Evolutionary conservation across 495 filamentous ascomycete species (phyloP), one percentile per base, ranked within the genome.

Genomic region (Amniculicola lignicola): DNA sequence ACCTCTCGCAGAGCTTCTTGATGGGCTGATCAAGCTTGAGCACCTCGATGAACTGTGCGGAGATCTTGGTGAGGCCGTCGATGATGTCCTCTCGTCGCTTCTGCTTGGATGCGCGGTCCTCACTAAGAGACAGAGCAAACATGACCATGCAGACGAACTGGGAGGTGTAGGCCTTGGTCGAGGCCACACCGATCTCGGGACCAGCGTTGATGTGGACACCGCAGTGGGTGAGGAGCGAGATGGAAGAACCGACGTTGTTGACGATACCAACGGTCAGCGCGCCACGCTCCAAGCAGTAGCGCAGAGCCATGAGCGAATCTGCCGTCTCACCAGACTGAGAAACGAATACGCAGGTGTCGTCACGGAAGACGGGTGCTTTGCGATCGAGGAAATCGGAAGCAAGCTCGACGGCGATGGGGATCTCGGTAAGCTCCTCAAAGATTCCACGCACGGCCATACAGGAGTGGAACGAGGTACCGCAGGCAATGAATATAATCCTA

Each of bases 131-230:
- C 48, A 98, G 76, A 5, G 94, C 93, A 69, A 98, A 96, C 93
- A 98, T 98, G 72, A 97, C 86, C 87, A 98, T 95, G 62, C 94
- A 95, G 62, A 98, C 86, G 70, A 96, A 97, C 70, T 98, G 93
- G 21, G 93, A 96, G 2, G 93, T 98, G 74, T 98, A 98, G 10
- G 93, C 93, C 78, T 98, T 98, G 67, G 93, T 98, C 36, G 91
- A 96, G 29, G 93, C 93, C 46, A 98, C 93, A 83, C 93, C 93
- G 58, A 98, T 98, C 74, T 98, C 93, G 44, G 93, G 93, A 15
- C 93, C 93, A 54, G 93, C 93, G 72, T 98, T 98, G 74, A 98
- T 95, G 78, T 98, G 93, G 35, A 98, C 93, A 87, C 93, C 93
- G 66, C 93, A 98, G 81, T 98, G 93, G 28, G 94, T 97, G 43